phyloP scores from a whole-genome alignment of 805 yeast species.

The Nadsonia fulvescens region DNA sequence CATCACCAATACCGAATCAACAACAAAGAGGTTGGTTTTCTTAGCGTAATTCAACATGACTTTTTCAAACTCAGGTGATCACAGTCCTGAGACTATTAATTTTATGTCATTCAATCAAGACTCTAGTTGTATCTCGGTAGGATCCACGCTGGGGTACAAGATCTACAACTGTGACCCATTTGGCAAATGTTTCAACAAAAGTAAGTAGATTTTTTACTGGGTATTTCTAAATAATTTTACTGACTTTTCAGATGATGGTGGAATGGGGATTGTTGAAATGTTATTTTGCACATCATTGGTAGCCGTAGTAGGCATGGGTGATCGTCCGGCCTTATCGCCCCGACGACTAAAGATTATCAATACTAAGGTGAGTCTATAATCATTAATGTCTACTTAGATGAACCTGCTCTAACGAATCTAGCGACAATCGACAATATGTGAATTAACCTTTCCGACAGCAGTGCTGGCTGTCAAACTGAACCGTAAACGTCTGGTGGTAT shows the following conservation, averaged over 20 bases:
- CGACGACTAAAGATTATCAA: constrained; percentile 68
- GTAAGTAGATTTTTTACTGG: constrained; percentile 16
- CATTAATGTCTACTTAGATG: no score
- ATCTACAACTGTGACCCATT: constrained; percentile 82
- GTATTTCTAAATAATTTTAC: no score
- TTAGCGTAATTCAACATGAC: no score
- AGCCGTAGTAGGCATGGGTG: constrained; percentile 68
- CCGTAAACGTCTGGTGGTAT: constrained; percentile 63
- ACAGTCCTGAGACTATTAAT: constrained; percentile 18
- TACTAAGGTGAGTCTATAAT: constrained; percentile 33
- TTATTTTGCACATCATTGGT: constrained; percentile 73
- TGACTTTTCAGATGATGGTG: constrained; percentile 19
- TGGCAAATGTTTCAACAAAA: constrained; percentile 42
- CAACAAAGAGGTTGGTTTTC: no score
- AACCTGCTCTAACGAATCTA: no score
- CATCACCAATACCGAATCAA: no score
- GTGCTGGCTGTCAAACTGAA: constrained; percentile 62
- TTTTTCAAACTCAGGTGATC: no score
- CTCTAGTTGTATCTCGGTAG: constrained; percentile 61
- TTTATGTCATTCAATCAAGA: constrained; percentile 78
- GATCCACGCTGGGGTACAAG: constrained; percentile 43
- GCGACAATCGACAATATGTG: constrained; percentile 61
- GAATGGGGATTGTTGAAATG: constrained; percentile 58
- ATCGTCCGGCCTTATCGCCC: constrained; percentile 45
- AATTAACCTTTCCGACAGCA: constrained; percentile 65